Evolutionary conservation across 768 basidiomycete species (phyloP).

Genomic region (Calocera viscosa): DNA sequence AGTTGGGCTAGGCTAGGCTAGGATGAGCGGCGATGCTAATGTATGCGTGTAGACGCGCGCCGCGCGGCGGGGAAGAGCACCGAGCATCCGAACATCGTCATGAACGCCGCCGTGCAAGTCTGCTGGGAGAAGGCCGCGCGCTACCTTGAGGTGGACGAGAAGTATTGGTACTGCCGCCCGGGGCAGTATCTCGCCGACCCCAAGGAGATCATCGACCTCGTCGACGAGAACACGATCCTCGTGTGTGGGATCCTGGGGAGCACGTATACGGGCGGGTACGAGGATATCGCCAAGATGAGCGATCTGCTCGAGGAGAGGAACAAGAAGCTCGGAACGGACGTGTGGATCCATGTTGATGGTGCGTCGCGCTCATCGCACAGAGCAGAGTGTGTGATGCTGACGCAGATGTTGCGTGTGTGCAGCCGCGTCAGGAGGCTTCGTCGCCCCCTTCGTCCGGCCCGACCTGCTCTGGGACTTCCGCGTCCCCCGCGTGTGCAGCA

Average conservation of each 20-base stretch:
- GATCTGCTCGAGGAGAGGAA: slow-evolving; percentile 26
- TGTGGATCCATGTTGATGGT: slow-evolving; percentile 32
- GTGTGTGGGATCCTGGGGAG: slow-evolving; percentile 22
- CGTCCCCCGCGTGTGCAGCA: slow-evolving; percentile 25
- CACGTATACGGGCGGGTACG: slow-evolving; percentile 10
- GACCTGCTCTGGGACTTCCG: slow-evolving; percentile 24
- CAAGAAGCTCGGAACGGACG: slow-evolving; percentile 24
- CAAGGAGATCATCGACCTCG: slow-evolving; percentile 23
- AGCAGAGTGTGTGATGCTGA: too few species aligned
- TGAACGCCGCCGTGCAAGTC: slow-evolving; percentile 22
- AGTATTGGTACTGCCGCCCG: slow-evolving; percentile 21
- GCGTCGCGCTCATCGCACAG: too few species aligned
- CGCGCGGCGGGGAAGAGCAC: slow-evolving; percentile 1
- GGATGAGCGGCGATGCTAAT: slow-evolving; percentile 18
- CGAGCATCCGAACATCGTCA: slow-evolving; percentile 16
- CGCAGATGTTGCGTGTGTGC: too few species aligned
- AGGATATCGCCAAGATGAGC: background rate
- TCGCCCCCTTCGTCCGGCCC: slow-evolving; percentile 26
- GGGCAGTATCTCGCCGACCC: slow-evolving; percentile 25
- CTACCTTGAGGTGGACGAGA: slow-evolving; percentile 26
- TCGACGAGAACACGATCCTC: slow-evolving; percentile 28
- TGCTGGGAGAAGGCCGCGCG: slow-evolving; percentile 27
- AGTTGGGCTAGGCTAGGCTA: too few species aligned
- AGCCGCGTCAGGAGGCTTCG: slow-evolving; percentile 27
- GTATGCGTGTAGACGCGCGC: slow-evolving; percentile 8